Conservation (phyloP, 441 rosid genomes). For the Gossypium schwendimanii region DNA sequence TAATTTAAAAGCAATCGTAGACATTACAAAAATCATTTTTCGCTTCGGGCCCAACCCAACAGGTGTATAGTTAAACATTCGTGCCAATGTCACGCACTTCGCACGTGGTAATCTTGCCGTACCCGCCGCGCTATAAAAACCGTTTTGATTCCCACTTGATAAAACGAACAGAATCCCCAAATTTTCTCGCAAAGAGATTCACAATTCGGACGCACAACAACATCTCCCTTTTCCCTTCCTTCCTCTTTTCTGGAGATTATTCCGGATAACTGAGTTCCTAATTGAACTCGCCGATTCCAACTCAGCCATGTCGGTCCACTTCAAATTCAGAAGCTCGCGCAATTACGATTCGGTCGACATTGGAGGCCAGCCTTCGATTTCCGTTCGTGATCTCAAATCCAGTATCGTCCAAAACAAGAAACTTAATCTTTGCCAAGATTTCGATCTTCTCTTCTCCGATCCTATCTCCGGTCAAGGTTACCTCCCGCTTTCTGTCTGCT, state of each 20-base stretch:
- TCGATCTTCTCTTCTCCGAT: constrained; percentile 41
- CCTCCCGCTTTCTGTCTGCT: background rate
- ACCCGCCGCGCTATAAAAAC: background rate
- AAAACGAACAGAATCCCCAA: background rate
- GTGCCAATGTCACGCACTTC: background rate
- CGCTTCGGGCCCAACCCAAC: background rate
- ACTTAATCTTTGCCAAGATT: constrained; percentile 34
- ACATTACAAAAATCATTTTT: too few species aligned
- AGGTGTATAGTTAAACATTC: background rate
- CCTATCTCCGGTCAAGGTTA: constrained; percentile 40
- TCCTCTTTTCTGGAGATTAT: background rate
- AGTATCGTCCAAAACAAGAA: constrained; percentile 32
- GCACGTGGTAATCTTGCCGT: background rate
- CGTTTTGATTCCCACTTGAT: background rate
- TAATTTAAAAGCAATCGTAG: too few species aligned
- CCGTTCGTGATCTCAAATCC: constrained; percentile 42
- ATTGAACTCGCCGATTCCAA: background rate
- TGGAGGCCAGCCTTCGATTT: constrained; percentile 33
- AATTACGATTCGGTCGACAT: constrained; percentile 39
- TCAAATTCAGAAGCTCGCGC: constrained; percentile 23
- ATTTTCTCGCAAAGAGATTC: background rate
- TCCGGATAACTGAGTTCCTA: background rate
- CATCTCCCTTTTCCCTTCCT: background rate
- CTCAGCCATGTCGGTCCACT: background rate
- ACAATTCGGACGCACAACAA: background rate